Evolutionary conservation across 441 rosid species (phyloP).

Genomic region (Manihot esculenta): DNA sequence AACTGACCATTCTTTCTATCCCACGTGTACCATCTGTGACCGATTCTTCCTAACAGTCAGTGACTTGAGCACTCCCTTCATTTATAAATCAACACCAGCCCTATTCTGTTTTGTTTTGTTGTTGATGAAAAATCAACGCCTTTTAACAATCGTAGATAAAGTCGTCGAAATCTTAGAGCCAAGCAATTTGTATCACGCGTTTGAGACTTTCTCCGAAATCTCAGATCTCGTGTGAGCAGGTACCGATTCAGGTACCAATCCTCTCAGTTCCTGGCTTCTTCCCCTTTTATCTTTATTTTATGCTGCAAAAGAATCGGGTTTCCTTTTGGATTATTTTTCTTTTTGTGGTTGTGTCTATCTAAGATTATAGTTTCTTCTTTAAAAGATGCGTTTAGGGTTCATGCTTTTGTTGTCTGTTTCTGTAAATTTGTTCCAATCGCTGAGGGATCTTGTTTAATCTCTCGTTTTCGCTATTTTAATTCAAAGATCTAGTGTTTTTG

Average conservation of each 20-base stretch:
- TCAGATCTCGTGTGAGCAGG: conserved; percentile 13
- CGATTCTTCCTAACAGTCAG: conserved; percentile 24
- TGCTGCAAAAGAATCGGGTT: background rate
- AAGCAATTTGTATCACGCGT: conserved; percentile 7
- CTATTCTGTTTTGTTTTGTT: background rate
- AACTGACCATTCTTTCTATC: conserved; percentile 7
- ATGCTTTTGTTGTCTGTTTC: background rate
- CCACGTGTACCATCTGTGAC: conserved; percentile 37
- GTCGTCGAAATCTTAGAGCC: conserved; percentile 6
- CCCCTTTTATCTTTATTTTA: background rate
- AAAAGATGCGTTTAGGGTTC: background rate
- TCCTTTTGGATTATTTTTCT: background rate
- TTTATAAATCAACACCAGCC: conserved; percentile 7
- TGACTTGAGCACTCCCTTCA: conserved; percentile 9
- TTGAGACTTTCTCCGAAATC: conserved; percentile 19
- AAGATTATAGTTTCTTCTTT: background rate
- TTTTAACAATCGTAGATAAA: background rate
- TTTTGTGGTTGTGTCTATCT: background rate
- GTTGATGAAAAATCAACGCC: background rate
- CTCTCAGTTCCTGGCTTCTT: background rate
- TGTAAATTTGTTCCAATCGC: background rate
- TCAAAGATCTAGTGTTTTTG: conserved; percentile 11
- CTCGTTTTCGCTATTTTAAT: background rate
- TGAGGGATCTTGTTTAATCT: background rate
- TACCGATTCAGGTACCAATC: conserved; percentile 32